Evolutionary conservation across 2,329 filamentous ascomycete species (phyloP).

Genomic region (Alternaria alternata): DNA sequence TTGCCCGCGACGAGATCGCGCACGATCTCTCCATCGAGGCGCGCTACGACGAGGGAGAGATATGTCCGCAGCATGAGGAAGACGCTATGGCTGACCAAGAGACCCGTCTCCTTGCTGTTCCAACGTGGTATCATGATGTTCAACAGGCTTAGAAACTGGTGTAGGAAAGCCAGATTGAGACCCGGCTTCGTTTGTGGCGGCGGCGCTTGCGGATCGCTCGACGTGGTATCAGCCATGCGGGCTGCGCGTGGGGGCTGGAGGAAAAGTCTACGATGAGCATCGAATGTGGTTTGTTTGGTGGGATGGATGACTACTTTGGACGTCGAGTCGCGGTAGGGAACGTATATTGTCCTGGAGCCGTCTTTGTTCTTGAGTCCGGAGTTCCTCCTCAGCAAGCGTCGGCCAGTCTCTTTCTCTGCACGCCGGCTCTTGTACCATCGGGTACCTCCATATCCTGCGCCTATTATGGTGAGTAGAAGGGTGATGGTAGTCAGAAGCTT

Average conservation of each 20-base stretch:
- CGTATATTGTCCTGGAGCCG: constrained; percentile 92
- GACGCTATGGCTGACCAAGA: constrained; percentile 85
- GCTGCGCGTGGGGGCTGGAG: constrained; percentile 87
- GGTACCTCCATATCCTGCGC: constrained; percentile 78
- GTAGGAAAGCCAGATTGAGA: constrained; percentile 91
- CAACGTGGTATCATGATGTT: constrained; percentile 98
- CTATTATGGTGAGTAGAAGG: constrained; percentile 79
- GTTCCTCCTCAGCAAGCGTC: constrained; percentile 84
- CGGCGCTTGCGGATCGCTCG: constrained; percentile 69
- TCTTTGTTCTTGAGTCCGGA: constrained; percentile 94
- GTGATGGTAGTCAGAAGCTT: constrained; percentile 79
- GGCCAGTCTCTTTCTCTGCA: constrained; percentile 82
- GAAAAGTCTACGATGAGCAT: constrained; percentile 93
- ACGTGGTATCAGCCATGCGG: constrained; percentile 70
- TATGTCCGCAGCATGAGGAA: constrained; percentile 95
- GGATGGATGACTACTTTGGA: constrained; percentile 90
- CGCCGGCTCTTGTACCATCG: constrained; percentile 77
- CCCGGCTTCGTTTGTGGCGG: constrained; percentile 92
- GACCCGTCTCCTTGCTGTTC: constrained; percentile 92
- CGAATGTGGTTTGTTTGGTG: constrained; percentile 92
- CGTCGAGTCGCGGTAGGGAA: constrained; percentile 86
- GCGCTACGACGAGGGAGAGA: constrained; percentile 88
- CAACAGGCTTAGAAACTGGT: constrained; percentile 94
- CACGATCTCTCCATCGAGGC: constrained; percentile 94
- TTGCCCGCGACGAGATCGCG: constrained; percentile 95